Percentiles rank a stretch among this genome's conserved stretches.
phyloP scores from a whole-genome alignment of 1,284 basidiomycete species.

The Cryptococcus wingfieldii region DNA sequence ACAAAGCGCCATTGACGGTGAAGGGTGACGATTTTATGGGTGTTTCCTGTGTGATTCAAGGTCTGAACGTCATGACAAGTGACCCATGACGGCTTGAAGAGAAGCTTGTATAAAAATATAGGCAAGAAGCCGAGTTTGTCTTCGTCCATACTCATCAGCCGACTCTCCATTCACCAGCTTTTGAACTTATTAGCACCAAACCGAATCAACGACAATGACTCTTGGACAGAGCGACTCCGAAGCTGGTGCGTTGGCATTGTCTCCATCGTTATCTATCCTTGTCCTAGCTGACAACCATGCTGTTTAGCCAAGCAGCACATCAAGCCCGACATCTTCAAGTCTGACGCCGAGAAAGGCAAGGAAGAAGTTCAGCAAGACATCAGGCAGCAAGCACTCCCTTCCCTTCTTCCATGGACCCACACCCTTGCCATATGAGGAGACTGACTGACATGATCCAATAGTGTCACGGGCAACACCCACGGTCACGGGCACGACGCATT shows the following conservation, averaged over 20 bases:
- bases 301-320: slow-evolving; percentile 11
- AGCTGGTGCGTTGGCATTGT: slow-evolving; percentile 8
- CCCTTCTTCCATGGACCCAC: neutral
- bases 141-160: no score
- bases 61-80: no score
- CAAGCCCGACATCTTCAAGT: slow-evolving; percentile 17
- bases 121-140: no score
- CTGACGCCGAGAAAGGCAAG: slow-evolving; percentile 16
- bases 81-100: no score
- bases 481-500: slow-evolving; percentile 12
- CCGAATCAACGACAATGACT: slow-evolving; percentile 5
- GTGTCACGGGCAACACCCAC: slow-evolving; percentile 9
- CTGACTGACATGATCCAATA: neutral
- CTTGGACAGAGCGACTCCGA: slow-evolving; percentile 14
- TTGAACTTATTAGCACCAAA: no score
- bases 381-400: slow-evolving; percentile 10
- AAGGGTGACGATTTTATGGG: no score
- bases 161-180: no score
- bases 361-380: slow-evolving; percentile 8
- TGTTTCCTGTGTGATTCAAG: no score
- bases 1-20: no score
- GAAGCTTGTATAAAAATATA: no score
- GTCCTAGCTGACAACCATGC: neutral
- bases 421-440: neutral
- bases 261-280: neutral